These are phyloP conservation scores for Termitomyces sp. DNA, from an alignment of 768 basidiomycete species.

Conservation along the genomic window DNA sequence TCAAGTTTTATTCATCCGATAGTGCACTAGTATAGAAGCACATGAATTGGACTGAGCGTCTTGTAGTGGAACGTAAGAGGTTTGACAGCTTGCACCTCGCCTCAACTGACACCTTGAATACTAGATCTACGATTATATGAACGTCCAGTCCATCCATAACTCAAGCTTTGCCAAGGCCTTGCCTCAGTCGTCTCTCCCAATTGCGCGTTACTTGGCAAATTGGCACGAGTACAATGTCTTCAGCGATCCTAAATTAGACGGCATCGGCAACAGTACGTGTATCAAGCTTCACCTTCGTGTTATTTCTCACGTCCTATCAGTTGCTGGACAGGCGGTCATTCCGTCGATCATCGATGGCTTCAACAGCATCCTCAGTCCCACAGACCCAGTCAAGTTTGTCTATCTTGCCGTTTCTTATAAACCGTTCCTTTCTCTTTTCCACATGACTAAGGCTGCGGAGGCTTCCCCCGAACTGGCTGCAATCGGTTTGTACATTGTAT, in stretches of 20 bases:
- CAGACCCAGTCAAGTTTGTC: constrained; percentile 50
- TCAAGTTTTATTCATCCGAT: not conserved
- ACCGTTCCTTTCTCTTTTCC: constrained; percentile 73
- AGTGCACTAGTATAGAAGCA: not conserved
- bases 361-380: constrained; percentile 39
- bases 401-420: constrained; percentile 69
- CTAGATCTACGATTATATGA: constrained; percentile 70
- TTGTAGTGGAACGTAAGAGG: constrained; percentile 32
- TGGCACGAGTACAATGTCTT: constrained; percentile 74
- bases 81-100: not conserved
- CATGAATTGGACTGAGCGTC: not conserved
- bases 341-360: constrained; percentile 56
- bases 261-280: constrained; percentile 61
- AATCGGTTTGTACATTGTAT: constrained; percentile 38
- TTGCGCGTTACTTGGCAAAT: constrained; percentile 58
- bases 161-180: constrained; percentile 41
- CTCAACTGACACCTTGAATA: not conserved
- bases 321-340: constrained; percentile 61
- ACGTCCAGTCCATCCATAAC: constrained; percentile 67
- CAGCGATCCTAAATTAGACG: constrained; percentile 39
- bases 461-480: constrained; percentile 48
- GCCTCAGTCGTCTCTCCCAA: constrained; percentile 43
- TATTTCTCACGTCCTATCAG: constrained; percentile 27
- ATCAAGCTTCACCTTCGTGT: not conserved
- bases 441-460: constrained; percentile 59